phyloP scores from a whole-genome alignment of 75 land plant species.

The Azolla pinnata region DNA sequence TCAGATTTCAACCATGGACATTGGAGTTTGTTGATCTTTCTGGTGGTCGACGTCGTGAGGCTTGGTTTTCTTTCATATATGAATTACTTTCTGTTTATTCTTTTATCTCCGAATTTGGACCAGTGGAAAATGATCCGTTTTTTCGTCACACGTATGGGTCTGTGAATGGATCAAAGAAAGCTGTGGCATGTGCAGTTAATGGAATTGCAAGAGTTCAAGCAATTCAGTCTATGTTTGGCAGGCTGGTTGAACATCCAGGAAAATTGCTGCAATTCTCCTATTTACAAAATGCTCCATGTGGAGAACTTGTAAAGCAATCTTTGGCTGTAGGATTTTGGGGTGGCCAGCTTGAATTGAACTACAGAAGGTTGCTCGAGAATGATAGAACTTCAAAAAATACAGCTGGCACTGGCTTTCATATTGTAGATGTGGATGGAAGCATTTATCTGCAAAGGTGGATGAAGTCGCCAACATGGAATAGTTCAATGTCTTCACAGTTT shows the following conservation, averaged over 20 bases:
- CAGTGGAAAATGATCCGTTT: slow-evolving; percentile 44
- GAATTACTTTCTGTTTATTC: slow-evolving; percentile 55
- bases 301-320: slow-evolving; percentile 66
- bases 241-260: slow-evolving; percentile 42
- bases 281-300: slow-evolving; percentile 55
- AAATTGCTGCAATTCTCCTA: slow-evolving; percentile 66
- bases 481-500: slow-evolving; percentile 45
- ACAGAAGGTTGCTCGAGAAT: slow-evolving; percentile 9
- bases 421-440: slow-evolving; percentile 74
- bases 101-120: slow-evolving; percentile 74
- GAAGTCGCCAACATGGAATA: slow-evolving; percentile 56
- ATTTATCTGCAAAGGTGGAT: slow-evolving; percentile 72
- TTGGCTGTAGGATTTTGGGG: slow-evolving; percentile 85
- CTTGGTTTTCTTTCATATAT: slow-evolving; percentile 66
- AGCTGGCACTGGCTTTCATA: slow-evolving; percentile 31
- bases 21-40: slow-evolving; percentile 86
- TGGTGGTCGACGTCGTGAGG: slow-evolving; percentile 71
- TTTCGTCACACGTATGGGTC: slow-evolving; percentile 53
- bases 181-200: slow-evolving; percentile 36
- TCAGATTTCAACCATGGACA: slow-evolving; percentile 66
- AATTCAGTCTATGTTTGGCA: slow-evolving; percentile 45
- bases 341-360: slow-evolving; percentile 40
- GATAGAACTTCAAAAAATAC: slow-evolving; percentile 12
- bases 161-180: slow-evolving; percentile 47
- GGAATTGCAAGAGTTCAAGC: slow-evolving; percentile 79